phyloP scores from a whole-genome alignment of 306 rosid genomes.

The Myrica gale region DNA sequence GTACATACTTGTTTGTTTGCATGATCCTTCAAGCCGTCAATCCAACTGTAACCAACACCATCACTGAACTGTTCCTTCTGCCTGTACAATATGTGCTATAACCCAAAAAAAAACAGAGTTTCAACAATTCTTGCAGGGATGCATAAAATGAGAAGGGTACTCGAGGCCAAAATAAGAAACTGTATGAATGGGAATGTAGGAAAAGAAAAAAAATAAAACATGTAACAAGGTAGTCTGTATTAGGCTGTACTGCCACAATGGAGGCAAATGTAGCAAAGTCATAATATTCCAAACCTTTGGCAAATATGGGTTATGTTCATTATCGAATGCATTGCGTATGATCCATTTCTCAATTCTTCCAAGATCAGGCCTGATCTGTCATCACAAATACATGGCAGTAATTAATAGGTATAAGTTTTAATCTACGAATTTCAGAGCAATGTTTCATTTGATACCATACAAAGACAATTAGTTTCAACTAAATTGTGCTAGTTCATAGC shows the following conservation, averaged over 20 bases:
- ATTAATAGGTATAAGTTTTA: background rate
- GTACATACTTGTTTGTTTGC: constrained; percentile 69
- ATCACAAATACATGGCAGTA: constrained; percentile 26
- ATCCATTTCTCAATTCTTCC: constrained; percentile 97
- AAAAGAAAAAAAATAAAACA: background rate
- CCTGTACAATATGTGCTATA: constrained; percentile 83
- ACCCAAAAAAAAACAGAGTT: constrained; percentile 9
- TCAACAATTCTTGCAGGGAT: constrained; percentile 10
- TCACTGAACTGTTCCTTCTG: constrained; percentile 99
- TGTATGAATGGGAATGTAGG: background rate
- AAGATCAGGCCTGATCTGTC: constrained; percentile 77
- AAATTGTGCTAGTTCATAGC: background rate
- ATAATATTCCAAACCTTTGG: constrained; percentile 67
- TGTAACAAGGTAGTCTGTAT: background rate
- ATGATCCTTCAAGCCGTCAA: constrained; percentile 90
- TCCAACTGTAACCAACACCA: constrained; percentile 99
- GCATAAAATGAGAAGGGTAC: background rate
- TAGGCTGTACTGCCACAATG: background rate
- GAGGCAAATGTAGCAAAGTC: constrained; percentile 15
- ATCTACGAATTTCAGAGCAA: background rate
- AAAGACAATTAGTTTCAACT: background rate
- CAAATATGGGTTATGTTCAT: constrained; percentile 76
- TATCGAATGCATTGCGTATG: constrained; percentile 93
- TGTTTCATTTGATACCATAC: background rate
- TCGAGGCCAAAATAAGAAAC: background rate